Evolutionary conservation across 169 alveolate species (phyloP), one percentile per base, ranked within the genome.

Genomic region (Eimeria tenella): DNA sequence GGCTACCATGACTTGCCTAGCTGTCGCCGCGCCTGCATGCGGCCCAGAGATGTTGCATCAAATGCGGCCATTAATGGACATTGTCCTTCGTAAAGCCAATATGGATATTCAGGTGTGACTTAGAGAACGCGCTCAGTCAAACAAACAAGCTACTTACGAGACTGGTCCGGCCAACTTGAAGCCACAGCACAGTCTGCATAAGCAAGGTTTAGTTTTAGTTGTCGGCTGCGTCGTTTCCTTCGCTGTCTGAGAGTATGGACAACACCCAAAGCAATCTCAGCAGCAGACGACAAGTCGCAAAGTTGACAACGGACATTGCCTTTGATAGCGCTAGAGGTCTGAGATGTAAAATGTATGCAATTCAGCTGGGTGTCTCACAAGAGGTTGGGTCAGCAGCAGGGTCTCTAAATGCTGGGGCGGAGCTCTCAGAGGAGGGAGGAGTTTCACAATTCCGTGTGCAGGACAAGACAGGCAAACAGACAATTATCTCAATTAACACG

Each of bases 381-480:
- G 93, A 86, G 55, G 65, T 56, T 9, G 82, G 83, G 65, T 53
- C 82, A 9, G 90, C 94, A 11, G 88, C 74, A 5, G 94, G 89
- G 55, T 90, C 94, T 70, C 63, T 90, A 82, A 81, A 90, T 23
- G 94, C 89, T 62, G 89, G 86, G 10, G 94, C 94, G 73, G 86
- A 49, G 19, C 49, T 90, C 55, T 58, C 90, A 50, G 91, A 90
- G 74, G 94, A 75, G 60, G 94, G 91, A 50, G 90, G 94, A 4
- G 84, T 90, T 7, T 75, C 94, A 71, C 71, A 53, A 68, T 70
- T 90, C 74, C 84, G 86, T 9, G 86, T 90, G 13, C 86, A 75
- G 7, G 94, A 90, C 90, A 90, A 90, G 81, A 62, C 88, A 8
- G 94, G 94, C 63, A 79, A 55, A 52, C 91, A 90, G 53, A 79